These are phyloP conservation scores for Tanozyma kutaoensis DNA, from an alignment of 805 yeast genomes.

Conservation along the genomic window DNA sequence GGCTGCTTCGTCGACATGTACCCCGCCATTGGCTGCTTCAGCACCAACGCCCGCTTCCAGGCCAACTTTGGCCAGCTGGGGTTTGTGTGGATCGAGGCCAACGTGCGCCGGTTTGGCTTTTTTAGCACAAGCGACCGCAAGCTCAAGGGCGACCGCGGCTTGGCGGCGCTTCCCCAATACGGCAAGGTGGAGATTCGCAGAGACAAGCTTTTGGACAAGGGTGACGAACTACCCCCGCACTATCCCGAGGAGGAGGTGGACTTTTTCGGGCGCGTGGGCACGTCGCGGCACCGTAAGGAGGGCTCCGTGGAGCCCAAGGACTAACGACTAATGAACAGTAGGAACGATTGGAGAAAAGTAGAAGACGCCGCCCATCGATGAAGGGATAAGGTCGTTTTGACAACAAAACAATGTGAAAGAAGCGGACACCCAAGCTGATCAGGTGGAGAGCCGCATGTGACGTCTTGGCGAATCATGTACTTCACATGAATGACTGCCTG, in stretches of 20 bases:
- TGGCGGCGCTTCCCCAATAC: slow-evolving; percentile 26
- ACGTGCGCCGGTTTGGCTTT: slow-evolving; percentile 42
- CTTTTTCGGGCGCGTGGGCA: slow-evolving; percentile 36
- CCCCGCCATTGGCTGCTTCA: slow-evolving; percentile 42
- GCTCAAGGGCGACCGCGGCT: slow-evolving; percentile 23
- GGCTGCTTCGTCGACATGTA: slow-evolving; percentile 36
- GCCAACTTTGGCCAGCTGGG: slow-evolving; percentile 30
- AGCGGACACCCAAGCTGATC: no score
- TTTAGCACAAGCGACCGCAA: slow-evolving; percentile 33
- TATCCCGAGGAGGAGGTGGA: slow-evolving; percentile 53
- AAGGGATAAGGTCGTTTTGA: no score
- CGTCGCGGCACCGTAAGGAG: no score
- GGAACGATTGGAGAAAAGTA: no score
- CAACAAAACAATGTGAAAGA: no score
- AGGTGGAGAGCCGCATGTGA: no score
- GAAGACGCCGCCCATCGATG: no score
- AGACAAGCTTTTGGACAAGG: slow-evolving; percentile 53
- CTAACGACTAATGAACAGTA: no score
- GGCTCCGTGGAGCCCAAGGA: no score
- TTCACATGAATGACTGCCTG: no score
- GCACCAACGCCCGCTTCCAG: slow-evolving; percentile 27
- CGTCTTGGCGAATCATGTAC: no score
- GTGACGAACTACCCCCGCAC: slow-evolving; percentile 60
- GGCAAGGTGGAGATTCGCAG: slow-evolving; percentile 4
- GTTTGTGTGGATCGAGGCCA: slow-evolving; percentile 36